These are phyloP conservation scores for Sarocladium oryzae DNA, from an alignment of 2,329 filamentous ascomycete species.

Conservation along the genomic window DNA sequence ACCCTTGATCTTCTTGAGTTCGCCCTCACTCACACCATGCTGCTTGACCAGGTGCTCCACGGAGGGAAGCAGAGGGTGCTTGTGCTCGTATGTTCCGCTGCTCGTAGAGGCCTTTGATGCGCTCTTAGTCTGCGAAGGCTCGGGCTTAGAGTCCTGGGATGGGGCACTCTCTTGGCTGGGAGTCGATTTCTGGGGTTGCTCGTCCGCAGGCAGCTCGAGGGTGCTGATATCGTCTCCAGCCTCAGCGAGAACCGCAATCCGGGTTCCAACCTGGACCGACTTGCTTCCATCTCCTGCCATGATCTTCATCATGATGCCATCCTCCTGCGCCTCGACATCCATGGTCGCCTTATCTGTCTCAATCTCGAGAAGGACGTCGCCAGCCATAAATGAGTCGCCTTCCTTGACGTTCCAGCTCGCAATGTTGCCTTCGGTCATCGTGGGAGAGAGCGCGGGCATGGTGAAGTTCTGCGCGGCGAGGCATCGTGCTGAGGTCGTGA, in stretches of 20 bases:
- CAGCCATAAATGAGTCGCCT: slow-evolving; percentile 73
- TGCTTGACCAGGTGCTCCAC: slow-evolving; percentile 75
- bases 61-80: slow-evolving; percentile 72
- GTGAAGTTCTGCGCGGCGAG: slow-evolving; percentile 79
- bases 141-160: slow-evolving; percentile 25
- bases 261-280: slow-evolving; percentile 66
- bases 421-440: slow-evolving; percentile 92
- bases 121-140: slow-evolving; percentile 13
- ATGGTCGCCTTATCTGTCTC: slow-evolving; percentile 93
- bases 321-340: slow-evolving; percentile 90
- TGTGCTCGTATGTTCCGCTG: slow-evolving; percentile 54
- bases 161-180: slow-evolving; percentile 17
- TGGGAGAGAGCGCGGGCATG: slow-evolving; percentile 87
- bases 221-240: slow-evolving; percentile 69
- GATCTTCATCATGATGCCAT: slow-evolving; percentile 82
- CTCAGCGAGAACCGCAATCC: slow-evolving; percentile 81
- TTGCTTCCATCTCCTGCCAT: slow-evolving; percentile 67
- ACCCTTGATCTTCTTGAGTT: slow-evolving; percentile 74
- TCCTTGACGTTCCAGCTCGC: slow-evolving; percentile 81
- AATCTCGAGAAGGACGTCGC: slow-evolving; percentile 84
- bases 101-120: slow-evolving; percentile 23
- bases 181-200: slow-evolving; percentile 36
- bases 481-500: slow-evolving; percentile 54
- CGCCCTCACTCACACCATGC: slow-evolving; percentile 68
- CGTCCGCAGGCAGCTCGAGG: slow-evolving; percentile 70